These are phyloP conservation scores for Sphagnum fallax DNA, from an alignment of 228 moss, liverwort and hornwort species.

Conservation along the genomic window DNA sequence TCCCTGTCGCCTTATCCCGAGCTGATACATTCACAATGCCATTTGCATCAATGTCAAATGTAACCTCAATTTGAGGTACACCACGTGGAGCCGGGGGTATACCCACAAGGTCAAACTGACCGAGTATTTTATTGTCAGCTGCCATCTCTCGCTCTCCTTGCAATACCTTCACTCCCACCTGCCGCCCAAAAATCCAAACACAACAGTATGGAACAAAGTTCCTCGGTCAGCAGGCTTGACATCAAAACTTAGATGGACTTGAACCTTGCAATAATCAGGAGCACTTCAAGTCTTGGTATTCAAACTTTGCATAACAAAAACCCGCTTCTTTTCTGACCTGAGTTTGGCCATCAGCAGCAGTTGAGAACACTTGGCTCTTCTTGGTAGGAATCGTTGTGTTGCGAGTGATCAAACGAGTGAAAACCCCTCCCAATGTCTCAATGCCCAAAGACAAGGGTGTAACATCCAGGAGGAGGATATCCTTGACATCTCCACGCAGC, in stretches of 20 bases:
- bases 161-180: constrained; percentile 40
- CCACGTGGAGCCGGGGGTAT: constrained; percentile 41
- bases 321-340: constrained; percentile 4
- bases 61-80: constrained; percentile 42
- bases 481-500: constrained; percentile 48
- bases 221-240: too few relatives aligned
- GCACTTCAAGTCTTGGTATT: too few relatives aligned
- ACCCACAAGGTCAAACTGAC: constrained; percentile 40
- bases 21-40: constrained; percentile 47
- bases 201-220: too few relatives aligned
- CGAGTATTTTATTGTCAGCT: constrained; percentile 28
- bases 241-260: too few relatives aligned
- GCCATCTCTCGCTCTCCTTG: constrained; percentile 56
- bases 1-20: constrained; percentile 38
- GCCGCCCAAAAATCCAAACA: not conserved
- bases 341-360: constrained; percentile 37
- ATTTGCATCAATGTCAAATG: constrained; percentile 43
- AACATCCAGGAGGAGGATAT: constrained; percentile 39
- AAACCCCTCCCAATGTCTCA: constrained; percentile 46
- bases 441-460: constrained; percentile 46
- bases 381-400: constrained; percentile 50
- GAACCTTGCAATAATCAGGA: too few relatives aligned
- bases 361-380: constrained; percentile 41
- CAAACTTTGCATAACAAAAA: too few relatives aligned
- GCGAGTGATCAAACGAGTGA: constrained; percentile 41